Conservation (phyloP, 441 rosid species). For the Raphanus hybrid region DNA sequence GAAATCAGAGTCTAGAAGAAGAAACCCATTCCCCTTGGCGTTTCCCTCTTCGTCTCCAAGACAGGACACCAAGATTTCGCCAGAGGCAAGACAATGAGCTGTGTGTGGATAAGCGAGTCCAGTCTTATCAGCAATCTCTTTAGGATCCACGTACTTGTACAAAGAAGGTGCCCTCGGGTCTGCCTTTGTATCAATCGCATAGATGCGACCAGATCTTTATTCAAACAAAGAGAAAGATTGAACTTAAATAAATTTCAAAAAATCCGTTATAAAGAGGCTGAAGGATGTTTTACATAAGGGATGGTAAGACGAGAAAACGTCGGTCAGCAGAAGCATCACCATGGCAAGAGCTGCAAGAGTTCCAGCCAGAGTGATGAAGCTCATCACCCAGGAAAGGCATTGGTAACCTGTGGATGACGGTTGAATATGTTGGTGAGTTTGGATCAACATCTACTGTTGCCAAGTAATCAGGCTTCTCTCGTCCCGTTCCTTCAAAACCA, state of each 20-base stretch:
- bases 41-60: constrained; percentile 1
- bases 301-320: constrained; percentile 3
- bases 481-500: constrained; percentile 3
- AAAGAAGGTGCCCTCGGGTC: background rate
- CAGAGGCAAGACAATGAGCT: background rate
- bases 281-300: background rate
- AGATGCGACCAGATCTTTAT: background rate
- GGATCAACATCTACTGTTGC: constrained; percentile 1
- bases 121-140: background rate
- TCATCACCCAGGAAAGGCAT: background rate
- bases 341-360: constrained; percentile 11
- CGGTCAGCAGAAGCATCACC: constrained; percentile 1
- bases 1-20: background rate
- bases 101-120: constrained; percentile 2
- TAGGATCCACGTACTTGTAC: constrained; percentile 1
- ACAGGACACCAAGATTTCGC: background rate
- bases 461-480: constrained; percentile 11
- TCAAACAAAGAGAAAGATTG: background rate
- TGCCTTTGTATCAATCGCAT: background rate
- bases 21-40: constrained; percentile 3
- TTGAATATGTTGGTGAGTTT: background rate
- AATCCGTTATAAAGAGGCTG: background rate
- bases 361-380: constrained; percentile 9
- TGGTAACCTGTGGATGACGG: background rate
- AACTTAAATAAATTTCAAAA: background rate